Evolutionary conservation across 2,329 filamentous ascomycete species (phyloP).

Genomic region (Thelonectria olida): DNA sequence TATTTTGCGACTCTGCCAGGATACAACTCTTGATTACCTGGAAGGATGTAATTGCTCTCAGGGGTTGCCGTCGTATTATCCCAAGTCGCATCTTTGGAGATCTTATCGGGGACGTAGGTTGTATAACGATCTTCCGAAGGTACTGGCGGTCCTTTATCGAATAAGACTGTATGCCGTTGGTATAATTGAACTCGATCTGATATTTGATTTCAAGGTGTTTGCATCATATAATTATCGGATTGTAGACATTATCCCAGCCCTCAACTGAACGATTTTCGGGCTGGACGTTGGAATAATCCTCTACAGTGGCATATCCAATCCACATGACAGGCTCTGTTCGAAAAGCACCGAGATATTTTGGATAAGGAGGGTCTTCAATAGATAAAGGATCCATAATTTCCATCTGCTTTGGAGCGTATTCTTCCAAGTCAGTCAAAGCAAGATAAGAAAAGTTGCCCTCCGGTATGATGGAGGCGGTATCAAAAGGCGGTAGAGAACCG

Average conservation of each 20-base stretch:
- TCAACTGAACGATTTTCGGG: neutral
- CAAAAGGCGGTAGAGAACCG: neutral
- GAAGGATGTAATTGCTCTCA: neutral
- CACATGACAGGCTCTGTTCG: slow-evolving; percentile 24
- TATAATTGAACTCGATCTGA: neutral
- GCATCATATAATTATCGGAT: neutral
- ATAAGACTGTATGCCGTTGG: neutral
- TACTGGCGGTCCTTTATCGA: accelerated
- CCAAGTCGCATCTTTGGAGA: neutral
- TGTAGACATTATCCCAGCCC: neutral
- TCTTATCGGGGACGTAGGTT: neutral
- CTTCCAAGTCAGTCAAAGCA: neutral
- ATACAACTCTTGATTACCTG: no score
- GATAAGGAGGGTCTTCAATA: neutral
- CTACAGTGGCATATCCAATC: slow-evolving; percentile 20
- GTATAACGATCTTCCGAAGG: neutral
- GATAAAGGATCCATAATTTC: accelerated
- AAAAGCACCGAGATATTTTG: neutral
- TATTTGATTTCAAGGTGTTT: slow-evolving; percentile 20
- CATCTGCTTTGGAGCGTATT: neutral
- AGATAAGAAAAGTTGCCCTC: neutral
- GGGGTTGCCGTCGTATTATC: neutral
- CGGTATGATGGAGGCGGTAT: neutral
- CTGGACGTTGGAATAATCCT: neutral
- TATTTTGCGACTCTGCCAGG: neutral